These are phyloP conservation scores for Grosmannia penicillata DNA, from an alignment of 2,329 filamentous ascomycete genomes.

Conservation along the genomic window DNA sequence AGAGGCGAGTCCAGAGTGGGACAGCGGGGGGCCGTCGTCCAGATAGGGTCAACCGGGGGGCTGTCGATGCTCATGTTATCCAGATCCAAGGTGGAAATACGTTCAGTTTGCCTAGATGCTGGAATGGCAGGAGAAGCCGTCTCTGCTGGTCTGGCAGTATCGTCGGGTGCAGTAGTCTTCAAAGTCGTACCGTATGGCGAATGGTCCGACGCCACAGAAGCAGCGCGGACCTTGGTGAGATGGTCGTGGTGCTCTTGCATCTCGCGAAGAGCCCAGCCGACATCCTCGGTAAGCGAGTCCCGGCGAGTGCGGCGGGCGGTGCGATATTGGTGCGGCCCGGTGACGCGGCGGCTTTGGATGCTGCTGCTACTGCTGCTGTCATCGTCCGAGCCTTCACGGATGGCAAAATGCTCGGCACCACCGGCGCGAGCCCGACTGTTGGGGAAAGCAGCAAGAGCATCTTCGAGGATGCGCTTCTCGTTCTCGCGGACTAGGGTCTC, in stretches of 20 bases:
- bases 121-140: not conserved
- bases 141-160: not conserved
- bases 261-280: conserved; percentile 61
- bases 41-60: conserved; percentile 20
- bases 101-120: conserved; percentile 14
- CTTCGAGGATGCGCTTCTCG: conserved; percentile 63
- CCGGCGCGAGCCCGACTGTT: conserved; percentile 55
- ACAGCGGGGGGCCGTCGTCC: conserved; percentile 15
- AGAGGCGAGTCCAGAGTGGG: conserved; percentile 9
- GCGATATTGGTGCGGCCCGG: conserved; percentile 1
- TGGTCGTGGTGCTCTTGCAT: conserved; percentile 67
- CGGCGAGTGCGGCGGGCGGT: conserved; percentile 24
- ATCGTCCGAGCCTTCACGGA: conserved; percentile 47
- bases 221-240: conserved; percentile 29
- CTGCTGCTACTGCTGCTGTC: conserved; percentile 20
- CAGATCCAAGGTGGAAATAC: conserved; percentile 19
- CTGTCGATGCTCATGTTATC: conserved; percentile 21
- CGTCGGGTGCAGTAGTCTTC: not conserved
- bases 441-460: conserved; percentile 57
- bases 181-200: conserved; percentile 3
- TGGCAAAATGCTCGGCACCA: conserved; percentile 56
- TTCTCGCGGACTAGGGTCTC: conserved; percentile 67
- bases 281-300: conserved; percentile 46
- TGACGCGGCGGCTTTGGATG: conserved; percentile 7
- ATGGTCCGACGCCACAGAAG: not conserved